Percentiles rank a stretch among this genome's conserved stretches.
phyloP scores from a whole-genome alignment of 176 grass and related monocot genomes.

The Oropetium thomaeum region DNA sequence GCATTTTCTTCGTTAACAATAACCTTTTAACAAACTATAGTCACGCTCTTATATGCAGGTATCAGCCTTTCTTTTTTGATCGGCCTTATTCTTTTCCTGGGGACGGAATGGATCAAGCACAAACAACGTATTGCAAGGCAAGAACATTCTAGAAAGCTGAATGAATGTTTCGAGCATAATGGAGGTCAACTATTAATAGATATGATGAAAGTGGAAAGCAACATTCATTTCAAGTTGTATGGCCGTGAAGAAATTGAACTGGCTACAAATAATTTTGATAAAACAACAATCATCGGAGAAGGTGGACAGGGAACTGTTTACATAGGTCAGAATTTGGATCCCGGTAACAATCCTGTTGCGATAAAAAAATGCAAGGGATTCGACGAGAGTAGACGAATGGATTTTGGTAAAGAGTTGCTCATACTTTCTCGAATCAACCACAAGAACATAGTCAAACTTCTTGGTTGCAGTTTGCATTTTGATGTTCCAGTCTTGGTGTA shows the following conservation, averaged over 20 bases:
- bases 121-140: not conserved
- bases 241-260: not conserved
- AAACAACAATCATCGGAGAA: not conserved
- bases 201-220: constrained; percentile 27
- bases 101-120: constrained; percentile 1
- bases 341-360: not conserved
- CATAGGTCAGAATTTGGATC: not conserved
- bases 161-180: constrained; percentile 19
- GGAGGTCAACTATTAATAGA: too few species aligned
- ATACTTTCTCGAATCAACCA: too few species aligned
- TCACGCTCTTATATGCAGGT: too few species aligned
- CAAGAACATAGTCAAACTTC: too few species aligned
- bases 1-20: too few species aligned
- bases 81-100: not conserved
- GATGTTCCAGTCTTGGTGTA: too few species aligned
- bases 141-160: not conserved
- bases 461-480: too few species aligned
- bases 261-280: constrained; percentile 6
- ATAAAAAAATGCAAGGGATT: constrained; percentile 29
- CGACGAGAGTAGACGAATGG: constrained; percentile 8
- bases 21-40: too few species aligned
- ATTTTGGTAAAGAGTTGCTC: constrained; percentile 34
- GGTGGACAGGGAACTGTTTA: constrained; percentile 33
- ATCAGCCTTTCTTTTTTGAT: too few species aligned
- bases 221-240: constrained; percentile 7